Base-by-base conservation (phyloP, 2,329 filamentous ascomycete genomes). In the Ophiostoma pallidulum region DNA sequence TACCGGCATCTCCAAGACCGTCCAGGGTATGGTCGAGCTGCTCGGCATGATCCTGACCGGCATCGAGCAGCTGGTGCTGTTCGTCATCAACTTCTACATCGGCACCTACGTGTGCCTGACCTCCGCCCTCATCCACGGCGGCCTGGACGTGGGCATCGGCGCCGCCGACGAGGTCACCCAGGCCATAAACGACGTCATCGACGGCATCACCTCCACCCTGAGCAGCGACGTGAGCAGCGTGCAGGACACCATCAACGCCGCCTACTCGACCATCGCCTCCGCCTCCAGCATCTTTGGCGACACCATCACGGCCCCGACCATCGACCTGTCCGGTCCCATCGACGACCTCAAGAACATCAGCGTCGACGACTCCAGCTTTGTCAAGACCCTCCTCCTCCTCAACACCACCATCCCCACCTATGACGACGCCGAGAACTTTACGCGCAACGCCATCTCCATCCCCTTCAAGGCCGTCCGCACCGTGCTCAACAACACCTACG, bases 71-170 rank as follows among this genome's bases (percentile, higher is more conserved):
- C 82, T 97, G 46, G 82, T 96, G 53, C 73, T 96, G 54, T 98
- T 96, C 66, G 78, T 89, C 62, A 89, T 98, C 69, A 87, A 94
- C 63, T 83, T 96, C 67, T 76, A 95, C 66, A 90, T 87, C 38
- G 84, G 82, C 43, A 96, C 89, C 14, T 96, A 95, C 60, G 75
- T 88, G 55, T 98, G 92, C 60, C 75, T 98, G 45, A 86, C 94
- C 60, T 86, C 86, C 26, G 78, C 94, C 53, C 81, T 88, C 41
- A 75, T 96, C 48, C 78, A 84, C 53, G 88, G 88, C 53, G 86
- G 81, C 58, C 70, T 96, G 44, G 80, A 87, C 44, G 80, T 82
- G 38, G 86, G 73, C 5, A 66, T 64, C 13, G 56, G 61, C n/a
- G 64, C 62, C 3, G 61, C 70, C 10, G 58, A 66, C 39, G 63